Evolutionary conservation across 2,329 filamentous ascomycete species (phyloP), one percentile per base, ranked within the genome.

Genomic region (Pyricularia grisea): DNA sequence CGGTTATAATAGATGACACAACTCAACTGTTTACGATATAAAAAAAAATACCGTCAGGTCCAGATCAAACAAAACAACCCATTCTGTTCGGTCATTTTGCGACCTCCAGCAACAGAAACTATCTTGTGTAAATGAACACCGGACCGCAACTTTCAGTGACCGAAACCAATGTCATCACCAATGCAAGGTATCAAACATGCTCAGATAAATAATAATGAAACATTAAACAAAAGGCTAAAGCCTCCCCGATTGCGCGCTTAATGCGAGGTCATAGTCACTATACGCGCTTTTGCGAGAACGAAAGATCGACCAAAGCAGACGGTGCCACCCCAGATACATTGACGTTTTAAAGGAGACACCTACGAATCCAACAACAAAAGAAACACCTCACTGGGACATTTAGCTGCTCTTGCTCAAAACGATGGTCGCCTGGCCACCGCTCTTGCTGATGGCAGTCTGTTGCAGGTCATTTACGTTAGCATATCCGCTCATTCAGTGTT

Each of bases 361-460:
- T 23, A 50, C 55, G 55, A 65, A 61, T 36, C 28, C 71, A 67
- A 72, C 12, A 61, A 58, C 23, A 55, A 65, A 66, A 27, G n/a
- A 36, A 66, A 20, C n/a, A 67, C 27, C 27, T 4, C 9, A 25
- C 14, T 17, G 17, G 14, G 5, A 50, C 30, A 23, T 60, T 33
- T 23, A 66, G 67, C 70, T 70, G 66, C 72, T 66, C 68, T 77
- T 27, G 31, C 23, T 75, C 75, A 78, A 83, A 76, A 83, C 81
- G 72, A 86, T 77, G 70, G 77, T 75, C 31, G 80, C 83, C 50
- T 74, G 77, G 71, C 80, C 81, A 69, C 81, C 81, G 14, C 72
- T 12, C 28, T 60, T 65, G n/a, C 71, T 71, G 72, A 85, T 75
- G 55, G 77, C 78, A 36, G 82, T 83, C 84, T 86, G 25, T 64